Evolutionary conservation across 2,329 filamentous ascomycete genomes (phyloP).

Genomic region (Aspergillus amoenus): DNA sequence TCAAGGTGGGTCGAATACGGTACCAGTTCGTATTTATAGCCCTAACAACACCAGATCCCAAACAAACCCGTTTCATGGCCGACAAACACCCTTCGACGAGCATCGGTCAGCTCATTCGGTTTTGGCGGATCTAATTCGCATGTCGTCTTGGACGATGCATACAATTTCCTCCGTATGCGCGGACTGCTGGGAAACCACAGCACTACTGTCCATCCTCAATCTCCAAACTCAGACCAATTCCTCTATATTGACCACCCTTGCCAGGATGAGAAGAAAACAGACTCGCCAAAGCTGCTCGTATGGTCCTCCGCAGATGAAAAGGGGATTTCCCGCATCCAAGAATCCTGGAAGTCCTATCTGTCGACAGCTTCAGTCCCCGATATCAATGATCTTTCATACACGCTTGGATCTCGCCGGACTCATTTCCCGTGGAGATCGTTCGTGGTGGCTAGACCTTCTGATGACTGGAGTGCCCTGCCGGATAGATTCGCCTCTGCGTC

Average conservation of each 20-base stretch:
- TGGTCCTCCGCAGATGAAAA: not conserved
- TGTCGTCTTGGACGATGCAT: conserved; percentile 32
- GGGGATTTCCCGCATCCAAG: not conserved
- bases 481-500: not conserved
- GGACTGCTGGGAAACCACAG: not conserved
- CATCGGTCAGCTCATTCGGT: conserved; percentile 39
- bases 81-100: conserved; percentile 22
- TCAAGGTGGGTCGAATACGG: not conserved
- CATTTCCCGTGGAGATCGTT: not conserved
- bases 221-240: not conserved
- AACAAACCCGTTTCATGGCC: conserved; percentile 26
- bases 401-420: not conserved
- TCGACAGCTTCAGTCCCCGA: not conserved
- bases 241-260: not conserved
- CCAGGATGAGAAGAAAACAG: not conserved
- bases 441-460: not conserved
- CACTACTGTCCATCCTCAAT: not conserved
- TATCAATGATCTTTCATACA: not conserved
- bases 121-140: conserved; percentile 37
- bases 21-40: no score
- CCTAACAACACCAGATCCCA: not conserved
- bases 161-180: not conserved
- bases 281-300: not conserved
- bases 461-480: not conserved
- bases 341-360: no score